Percentiles rank a stretch among this genome's conserved stretches.
phyloP scores from a whole-genome alignment of 768 basidiomycete genomes.

The Chalciporus pseudorubinellus region DNA sequence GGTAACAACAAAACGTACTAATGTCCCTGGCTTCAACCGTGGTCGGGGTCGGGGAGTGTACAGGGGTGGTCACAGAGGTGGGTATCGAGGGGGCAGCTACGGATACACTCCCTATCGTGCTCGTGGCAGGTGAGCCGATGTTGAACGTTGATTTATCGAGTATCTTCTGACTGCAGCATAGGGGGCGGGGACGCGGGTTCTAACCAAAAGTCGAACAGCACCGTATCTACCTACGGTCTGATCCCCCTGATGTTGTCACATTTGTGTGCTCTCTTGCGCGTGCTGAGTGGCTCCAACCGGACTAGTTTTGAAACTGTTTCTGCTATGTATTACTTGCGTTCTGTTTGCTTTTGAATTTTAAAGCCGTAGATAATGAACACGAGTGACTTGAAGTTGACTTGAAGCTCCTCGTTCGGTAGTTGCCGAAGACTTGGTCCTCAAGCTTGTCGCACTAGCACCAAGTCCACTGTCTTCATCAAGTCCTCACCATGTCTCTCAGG shows the following conservation, averaged over 20 bases:
- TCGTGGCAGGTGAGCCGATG: conserved; percentile 66
- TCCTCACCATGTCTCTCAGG: conserved; percentile 10
- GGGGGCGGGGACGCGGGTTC: conserved; percentile 75
- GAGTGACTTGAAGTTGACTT: background rate
- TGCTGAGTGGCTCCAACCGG: conserved; percentile 8
- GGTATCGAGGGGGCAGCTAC: conserved; percentile 52
- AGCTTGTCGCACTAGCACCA: background rate
- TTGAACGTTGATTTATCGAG: background rate
- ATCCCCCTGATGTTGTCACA: conserved; percentile 5
- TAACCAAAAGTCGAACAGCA: conserved; percentile 24
- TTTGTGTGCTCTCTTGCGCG: conserved; percentile 9
- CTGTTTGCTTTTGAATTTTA: conserved; percentile 20
- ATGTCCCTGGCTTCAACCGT: conserved; percentile 87
- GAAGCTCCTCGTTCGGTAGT: conserved; percentile 18
- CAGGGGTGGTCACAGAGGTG: conserved; percentile 60
- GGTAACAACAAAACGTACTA: conserved; percentile 96
- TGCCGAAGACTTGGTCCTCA: background rate
- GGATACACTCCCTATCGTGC: conserved; percentile 56
- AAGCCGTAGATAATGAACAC: conserved; percentile 29
- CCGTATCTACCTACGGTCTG: conserved; percentile 15
- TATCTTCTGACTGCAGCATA: conserved; percentile 23
- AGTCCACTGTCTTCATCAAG: too few relatives aligned
- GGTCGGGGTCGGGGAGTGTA: conserved; percentile 75
- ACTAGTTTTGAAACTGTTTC: conserved; percentile 20
- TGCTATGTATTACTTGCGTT: conserved; percentile 26